Evolutionary conservation across 768 basidiomycete species (phyloP).

Genomic region (Flagelloscypha sp.): DNA sequence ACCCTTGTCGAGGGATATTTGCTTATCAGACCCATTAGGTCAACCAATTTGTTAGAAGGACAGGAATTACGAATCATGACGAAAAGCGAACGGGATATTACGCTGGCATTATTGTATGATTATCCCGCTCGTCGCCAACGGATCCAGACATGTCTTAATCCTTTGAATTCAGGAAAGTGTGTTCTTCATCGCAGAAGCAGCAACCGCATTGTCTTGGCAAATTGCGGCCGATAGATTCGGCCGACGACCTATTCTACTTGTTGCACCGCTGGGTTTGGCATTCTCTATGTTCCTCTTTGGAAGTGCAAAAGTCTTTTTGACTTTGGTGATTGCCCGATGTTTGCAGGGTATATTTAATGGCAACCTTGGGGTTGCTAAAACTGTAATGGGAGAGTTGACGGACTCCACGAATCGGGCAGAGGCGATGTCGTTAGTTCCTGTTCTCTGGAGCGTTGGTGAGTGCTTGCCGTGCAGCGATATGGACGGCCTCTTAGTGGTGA

Average conservation of each 20-base stretch:
- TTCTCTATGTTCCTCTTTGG: constrained; percentile 23
- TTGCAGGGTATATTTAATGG: constrained; percentile 22
- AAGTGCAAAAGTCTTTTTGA: constrained; percentile 17
- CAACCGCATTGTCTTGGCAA: constrained; percentile 18
- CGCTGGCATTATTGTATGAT: constrained; percentile 14
- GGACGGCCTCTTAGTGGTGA: constrained; percentile 13
- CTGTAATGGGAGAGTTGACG: constrained; percentile 34
- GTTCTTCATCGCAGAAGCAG: constrained; percentile 17
- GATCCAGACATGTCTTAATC: too few relatives aligned
- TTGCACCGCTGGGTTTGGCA: constrained; percentile 21
- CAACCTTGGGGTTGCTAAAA: constrained; percentile 33
- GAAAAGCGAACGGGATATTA: constrained; percentile 15
- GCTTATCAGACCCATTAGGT: too few relatives aligned
- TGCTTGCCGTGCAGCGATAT: constrained; percentile 19
- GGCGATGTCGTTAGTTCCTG: constrained; percentile 23
- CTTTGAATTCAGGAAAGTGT: constrained; percentile 17
- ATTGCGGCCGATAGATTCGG: constrained; percentile 23
- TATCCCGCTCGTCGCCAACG: neutral
- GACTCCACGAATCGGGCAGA: constrained; percentile 30
- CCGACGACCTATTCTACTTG: constrained; percentile 21
- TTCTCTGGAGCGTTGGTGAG: constrained; percentile 23
- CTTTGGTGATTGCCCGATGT: constrained; percentile 17
- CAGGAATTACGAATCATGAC: constrained; percentile 10
- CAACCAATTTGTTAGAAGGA: too few relatives aligned
- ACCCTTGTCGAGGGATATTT: too few relatives aligned